Evolutionary conservation across 345 rosid species (phyloP).

Genomic region (Aethionema arabicum): DNA sequence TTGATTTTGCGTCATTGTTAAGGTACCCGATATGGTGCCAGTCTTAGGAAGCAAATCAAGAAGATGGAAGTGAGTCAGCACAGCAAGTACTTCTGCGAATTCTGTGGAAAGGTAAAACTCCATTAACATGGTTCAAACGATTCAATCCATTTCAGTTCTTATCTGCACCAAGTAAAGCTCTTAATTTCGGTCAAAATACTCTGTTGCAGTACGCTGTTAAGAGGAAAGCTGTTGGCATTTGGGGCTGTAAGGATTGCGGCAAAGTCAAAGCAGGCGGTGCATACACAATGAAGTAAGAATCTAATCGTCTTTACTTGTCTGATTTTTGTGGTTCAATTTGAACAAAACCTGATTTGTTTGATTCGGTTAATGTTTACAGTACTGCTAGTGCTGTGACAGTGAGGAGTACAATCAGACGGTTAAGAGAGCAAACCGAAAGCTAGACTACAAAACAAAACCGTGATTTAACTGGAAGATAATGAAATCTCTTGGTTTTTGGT

Average conservation of each 20-base stretch:
- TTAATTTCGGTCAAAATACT: neutral
- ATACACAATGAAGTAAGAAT: slow-evolving; percentile 58
- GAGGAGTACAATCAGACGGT: slow-evolving; percentile 65
- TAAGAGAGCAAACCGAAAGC: slow-evolving; percentile 73
- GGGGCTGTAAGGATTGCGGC: slow-evolving; percentile 71
- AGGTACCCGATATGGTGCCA: slow-evolving; percentile 90
- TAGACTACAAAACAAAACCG: slow-evolving; percentile 20
- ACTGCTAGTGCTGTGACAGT: slow-evolving; percentile 77
- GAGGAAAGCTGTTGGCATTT: slow-evolving; percentile 68
- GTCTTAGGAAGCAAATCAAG: slow-evolving; percentile 87
- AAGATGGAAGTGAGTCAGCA: slow-evolving; percentile 91
- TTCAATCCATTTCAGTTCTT: too few relatives aligned
- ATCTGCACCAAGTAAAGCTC: neutral
- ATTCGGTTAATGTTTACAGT: slow-evolving; percentile 32
- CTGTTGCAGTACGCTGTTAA: slow-evolving; percentile 54
- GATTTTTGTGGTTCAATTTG: neutral
- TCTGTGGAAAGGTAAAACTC: slow-evolving; percentile 70
- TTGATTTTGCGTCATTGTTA: neutral
- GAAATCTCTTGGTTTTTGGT: too few relatives aligned
- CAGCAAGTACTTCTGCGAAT: slow-evolving; percentile 83
- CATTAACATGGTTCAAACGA: neutral
- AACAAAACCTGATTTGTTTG: neutral
- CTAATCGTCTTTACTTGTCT: neutral
- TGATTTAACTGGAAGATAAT: neutral
- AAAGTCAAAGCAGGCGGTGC: slow-evolving; percentile 70